Conservation (phyloP, 2,329 filamentous ascomycete genomes). For the Stemphylium lycopersici region DNA sequence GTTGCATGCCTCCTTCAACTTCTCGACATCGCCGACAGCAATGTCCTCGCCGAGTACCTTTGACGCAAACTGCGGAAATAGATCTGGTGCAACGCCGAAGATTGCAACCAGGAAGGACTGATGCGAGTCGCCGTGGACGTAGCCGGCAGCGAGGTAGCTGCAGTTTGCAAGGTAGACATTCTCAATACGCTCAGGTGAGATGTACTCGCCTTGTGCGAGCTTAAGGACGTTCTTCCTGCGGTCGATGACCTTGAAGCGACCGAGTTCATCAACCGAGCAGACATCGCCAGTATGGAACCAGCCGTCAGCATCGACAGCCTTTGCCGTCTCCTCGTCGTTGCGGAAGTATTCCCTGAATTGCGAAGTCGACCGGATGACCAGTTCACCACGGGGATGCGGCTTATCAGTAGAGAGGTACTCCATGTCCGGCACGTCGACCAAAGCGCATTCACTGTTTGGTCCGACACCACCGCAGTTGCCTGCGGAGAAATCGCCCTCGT, state of each 20-base stretch:
- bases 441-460: conserved; percentile 73
- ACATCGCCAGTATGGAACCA: conserved; percentile 99
- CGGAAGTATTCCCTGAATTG: conserved; percentile 89
- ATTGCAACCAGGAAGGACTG: conserved; percentile 84
- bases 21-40: conserved; percentile 66
- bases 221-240: conserved; percentile 99
- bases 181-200: conserved; percentile 95
- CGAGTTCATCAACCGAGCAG: conserved; percentile 79
- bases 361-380: conserved; percentile 79
- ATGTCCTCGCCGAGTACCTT: conserved; percentile 75
- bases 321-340: conserved; percentile 84
- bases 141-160: conserved; percentile 77
- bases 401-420: conserved; percentile 89
- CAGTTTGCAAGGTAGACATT: conserved; percentile 88
- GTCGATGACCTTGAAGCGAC: conserved; percentile 91
- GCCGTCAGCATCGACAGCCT: conserved; percentile 81
- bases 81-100: conserved; percentile 84
- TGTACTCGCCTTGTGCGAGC: conserved; percentile 95
- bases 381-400: conserved; percentile 87
- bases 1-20: conserved; percentile 68
- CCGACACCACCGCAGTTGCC: conserved; percentile 82
- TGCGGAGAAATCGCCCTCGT: conserved; percentile 70
- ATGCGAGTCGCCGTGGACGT: conserved; percentile 86
- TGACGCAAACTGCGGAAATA: conserved; percentile 80
- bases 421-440: conserved; percentile 89